These are phyloP conservation scores for Mimosa pudica DNA, from an alignment of 306 rosid species.

Conservation along the genomic window DNA sequence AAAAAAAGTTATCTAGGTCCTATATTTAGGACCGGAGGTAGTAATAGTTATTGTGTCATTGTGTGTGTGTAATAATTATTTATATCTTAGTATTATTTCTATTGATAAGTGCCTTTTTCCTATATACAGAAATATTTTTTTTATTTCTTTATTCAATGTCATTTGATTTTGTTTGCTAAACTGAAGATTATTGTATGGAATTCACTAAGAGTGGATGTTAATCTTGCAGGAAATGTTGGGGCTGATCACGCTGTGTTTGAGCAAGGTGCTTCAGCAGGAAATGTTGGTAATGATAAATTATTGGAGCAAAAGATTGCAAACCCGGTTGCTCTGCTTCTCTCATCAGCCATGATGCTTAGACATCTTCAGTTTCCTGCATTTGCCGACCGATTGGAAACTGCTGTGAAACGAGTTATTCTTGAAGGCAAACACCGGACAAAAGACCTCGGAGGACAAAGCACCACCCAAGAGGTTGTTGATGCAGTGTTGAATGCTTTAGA, in stretches of 20 bases:
- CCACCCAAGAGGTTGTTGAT: constrained; percentile 78
- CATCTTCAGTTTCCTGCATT: constrained; percentile 91
- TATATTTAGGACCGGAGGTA: too few species aligned
- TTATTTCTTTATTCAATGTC: background rate
- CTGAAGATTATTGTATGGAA: constrained; percentile 6
- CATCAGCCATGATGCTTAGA: constrained; percentile 94
- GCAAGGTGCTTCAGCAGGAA: constrained; percentile 97
- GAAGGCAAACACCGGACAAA: constrained; percentile 68
- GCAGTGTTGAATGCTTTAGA: constrained; percentile 63
- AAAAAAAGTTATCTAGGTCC: too few species aligned
- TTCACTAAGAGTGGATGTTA: background rate
- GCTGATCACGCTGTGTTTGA: constrained; percentile 85
- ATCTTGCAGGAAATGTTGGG: constrained; percentile 77
- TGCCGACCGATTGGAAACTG: constrained; percentile 85
- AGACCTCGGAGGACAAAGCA: constrained; percentile 79
- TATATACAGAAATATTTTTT: background rate
- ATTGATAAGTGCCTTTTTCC: background rate
- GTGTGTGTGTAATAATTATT: background rate
- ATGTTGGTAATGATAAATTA: constrained; percentile 64
- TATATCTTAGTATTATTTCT: background rate
- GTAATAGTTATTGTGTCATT: background rate
- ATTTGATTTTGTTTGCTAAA: background rate
- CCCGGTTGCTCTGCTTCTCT: constrained; percentile 83
- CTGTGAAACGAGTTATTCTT: constrained; percentile 63
- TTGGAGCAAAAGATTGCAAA: constrained; percentile 67